phyloP scores from a whole-genome alignment of 305 asterid species.

The Fraxinus velutina region DNA sequence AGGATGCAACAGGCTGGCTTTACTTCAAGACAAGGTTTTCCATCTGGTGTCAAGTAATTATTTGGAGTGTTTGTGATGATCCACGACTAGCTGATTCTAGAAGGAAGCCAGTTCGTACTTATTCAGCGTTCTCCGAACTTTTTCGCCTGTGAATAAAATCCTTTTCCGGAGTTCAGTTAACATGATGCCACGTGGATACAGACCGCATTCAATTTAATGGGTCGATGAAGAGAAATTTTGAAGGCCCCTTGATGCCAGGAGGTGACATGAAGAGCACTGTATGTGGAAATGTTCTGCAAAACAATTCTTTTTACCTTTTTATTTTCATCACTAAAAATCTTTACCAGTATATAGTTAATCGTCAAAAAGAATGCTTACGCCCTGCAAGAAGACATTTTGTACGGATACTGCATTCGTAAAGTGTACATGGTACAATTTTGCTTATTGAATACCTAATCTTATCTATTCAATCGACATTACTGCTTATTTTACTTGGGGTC shows the following conservation, averaged over 20 bases:
- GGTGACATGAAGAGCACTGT: conserved; percentile 32
- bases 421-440: conserved; percentile 87
- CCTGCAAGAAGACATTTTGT: conserved; percentile 46
- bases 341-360: conserved; percentile 60
- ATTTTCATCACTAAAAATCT: conserved; percentile 30
- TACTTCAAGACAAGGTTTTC: conserved; percentile 61
- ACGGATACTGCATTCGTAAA: conserved; percentile 44
- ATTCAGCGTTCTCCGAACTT: conserved; percentile 19
- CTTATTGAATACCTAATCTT: conserved; percentile 17
- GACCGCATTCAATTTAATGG: conserved; percentile 24
- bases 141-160: conserved; percentile 26
- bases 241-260: conserved; percentile 32
- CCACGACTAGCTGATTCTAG: conserved; percentile 19
- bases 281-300: conserved; percentile 31
- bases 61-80: conserved; percentile 17
- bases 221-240: conserved; percentile 30
- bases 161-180: conserved; percentile 27
- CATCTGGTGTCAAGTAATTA: conserved; percentile 58
- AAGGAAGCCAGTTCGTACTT: conserved; percentile 26
- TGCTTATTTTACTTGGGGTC: background rate
- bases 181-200: conserved; percentile 29
- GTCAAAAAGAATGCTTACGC: conserved; percentile 42
- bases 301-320: conserved; percentile 33
- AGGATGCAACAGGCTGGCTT: conserved; percentile 55
- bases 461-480: too few relatives aligned